Base-by-base conservation (phyloP, 305 asterid genomes). In the Withania somnifera region DNA sequence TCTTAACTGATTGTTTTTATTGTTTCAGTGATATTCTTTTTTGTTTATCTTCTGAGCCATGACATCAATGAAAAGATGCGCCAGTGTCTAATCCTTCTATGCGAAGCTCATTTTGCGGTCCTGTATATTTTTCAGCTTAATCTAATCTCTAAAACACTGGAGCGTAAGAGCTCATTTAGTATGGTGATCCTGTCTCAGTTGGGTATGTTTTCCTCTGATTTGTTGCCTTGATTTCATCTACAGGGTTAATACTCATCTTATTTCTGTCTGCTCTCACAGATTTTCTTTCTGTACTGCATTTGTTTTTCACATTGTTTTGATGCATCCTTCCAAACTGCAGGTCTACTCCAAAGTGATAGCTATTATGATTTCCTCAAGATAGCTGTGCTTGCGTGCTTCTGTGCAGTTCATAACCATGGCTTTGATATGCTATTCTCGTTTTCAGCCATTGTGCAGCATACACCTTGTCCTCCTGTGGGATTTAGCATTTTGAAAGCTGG, bases 401-500 rank as follows among this genome's bases (percentile, higher is more conserved):
- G 99, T 91, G 92, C 99, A 53, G 84, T 97, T 83, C 97, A 97
- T 84, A 92, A 95, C 90, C 98, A 95, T 88, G 99, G 99, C 6
- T 91, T 90, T 82, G 98, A 95, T 56, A 86, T 93, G 92, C 57
- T 97, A 82, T 93, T 97, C 91, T 92, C 98, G 26, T 95, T 97
- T 86, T 95, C 99, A 88, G 93, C 95, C 47, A 89, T 95, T 83
- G 95, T 95, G 82, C 97, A 89, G 91, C 93, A 90, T 86, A 90
- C 98, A 32, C 98, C 98, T 58, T 90, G 86, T 83, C 97, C 88
- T 84, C 99, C 99, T 40, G 81, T 95, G 85, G 99, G 99, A 85
- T 97, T 95, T 89, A 89, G 98, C 92, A 95, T 97, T 84, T 88
- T 97, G 86, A 95, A 89, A 89, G 99, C 98, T 84, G 99, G 99